Evolutionary conservation across 371 early-diverging fungal genomes (phyloP).

Genomic region (Funneliformis caledonium): DNA sequence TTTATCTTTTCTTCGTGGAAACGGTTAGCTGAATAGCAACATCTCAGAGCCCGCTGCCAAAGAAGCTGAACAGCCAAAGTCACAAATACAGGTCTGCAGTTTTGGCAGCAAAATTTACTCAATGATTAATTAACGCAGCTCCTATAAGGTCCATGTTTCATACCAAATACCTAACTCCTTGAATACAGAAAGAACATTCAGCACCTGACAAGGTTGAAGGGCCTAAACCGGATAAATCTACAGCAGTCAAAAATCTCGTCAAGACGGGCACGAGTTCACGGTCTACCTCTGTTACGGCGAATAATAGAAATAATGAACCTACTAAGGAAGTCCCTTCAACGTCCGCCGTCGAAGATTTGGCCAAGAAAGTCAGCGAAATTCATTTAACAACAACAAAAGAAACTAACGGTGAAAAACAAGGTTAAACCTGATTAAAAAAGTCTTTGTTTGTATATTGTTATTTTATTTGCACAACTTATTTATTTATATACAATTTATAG

Average conservation of each 20-base stretch:
- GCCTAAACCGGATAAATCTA: conserved; percentile 30
- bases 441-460: neutral
- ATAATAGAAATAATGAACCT: conserved; percentile 36
- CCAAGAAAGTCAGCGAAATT: conserved; percentile 63
- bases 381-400: conserved; percentile 48
- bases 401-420: conserved; percentile 41
- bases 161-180: conserved; percentile 21
- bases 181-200: conserved; percentile 38
- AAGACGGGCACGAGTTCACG: conserved; percentile 40
- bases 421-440: conserved; percentile 3
- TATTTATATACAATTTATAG: neutral
- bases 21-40: conserved; percentile 8
- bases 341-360: conserved; percentile 57
- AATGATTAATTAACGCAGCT: conserved; percentile 12
- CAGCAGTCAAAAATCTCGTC: conserved; percentile 41
- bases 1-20: neutral
- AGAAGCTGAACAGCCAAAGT: conserved; percentile 40
- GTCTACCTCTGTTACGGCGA: conserved; percentile 32
- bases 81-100: conserved; percentile 36
- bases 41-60: conserved; percentile 14
- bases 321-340: conserved; percentile 43
- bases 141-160: conserved; percentile 28
- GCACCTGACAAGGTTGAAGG: conserved; percentile 37
- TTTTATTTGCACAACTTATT: neutral
- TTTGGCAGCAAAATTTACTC: conserved; percentile 33